A percentile compares a stretch with the other conserved stretches of the same genome.
These are phyloP conservation scores for Sarocladiaceae sp. DNA, from an alignment of 2,329 filamentous ascomycete genomes.

Conservation along the genomic window DNA sequence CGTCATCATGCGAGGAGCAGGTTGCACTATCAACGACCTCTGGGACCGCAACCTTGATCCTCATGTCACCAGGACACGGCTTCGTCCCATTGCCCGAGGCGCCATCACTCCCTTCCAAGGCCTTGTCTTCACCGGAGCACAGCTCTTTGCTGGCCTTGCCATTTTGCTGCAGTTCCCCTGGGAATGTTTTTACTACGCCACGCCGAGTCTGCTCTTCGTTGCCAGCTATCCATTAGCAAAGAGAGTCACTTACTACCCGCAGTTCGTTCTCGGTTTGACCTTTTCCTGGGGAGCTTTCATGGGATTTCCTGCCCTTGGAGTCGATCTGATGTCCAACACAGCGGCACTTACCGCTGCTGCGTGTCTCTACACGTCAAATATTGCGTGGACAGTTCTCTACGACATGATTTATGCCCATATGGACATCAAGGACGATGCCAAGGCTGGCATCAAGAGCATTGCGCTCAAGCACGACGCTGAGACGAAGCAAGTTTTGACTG, in stretches of 20 bases:
- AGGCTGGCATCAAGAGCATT: slow-evolving; percentile 84
- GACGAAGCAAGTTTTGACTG: slow-evolving; percentile 69
- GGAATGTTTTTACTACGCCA: slow-evolving; percentile 68
- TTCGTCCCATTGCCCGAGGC: slow-evolving; percentile 74
- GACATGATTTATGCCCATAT: slow-evolving; percentile 94
- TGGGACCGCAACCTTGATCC: slow-evolving; percentile 86
- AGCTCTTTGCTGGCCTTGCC: slow-evolving; percentile 66
- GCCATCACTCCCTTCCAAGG: slow-evolving; percentile 69
- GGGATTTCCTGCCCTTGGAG: slow-evolving; percentile 76
- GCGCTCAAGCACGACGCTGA: slow-evolving; percentile 71
- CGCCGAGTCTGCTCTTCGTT: slow-evolving; percentile 69
- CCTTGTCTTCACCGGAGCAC: slow-evolving; percentile 65
- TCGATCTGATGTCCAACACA: slow-evolving; percentile 62
- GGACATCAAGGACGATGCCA: slow-evolving; percentile 80
- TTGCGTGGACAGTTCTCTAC: slow-evolving; percentile 83
- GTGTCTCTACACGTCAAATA: slow-evolving; percentile 68
- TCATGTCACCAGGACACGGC: slow-evolving; percentile 66
- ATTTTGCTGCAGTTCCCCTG: slow-evolving; percentile 71
- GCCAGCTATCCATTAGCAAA: slow-evolving; percentile 77
- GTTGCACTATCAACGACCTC: slow-evolving; percentile 85
- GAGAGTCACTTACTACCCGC: slow-evolving; percentile 80
- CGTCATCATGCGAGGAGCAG: slow-evolving; percentile 79
- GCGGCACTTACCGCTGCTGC: slow-evolving; percentile 59
- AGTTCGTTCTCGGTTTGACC: slow-evolving; percentile 73
- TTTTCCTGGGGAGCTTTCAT: slow-evolving; percentile 88